phyloP scores from a whole-genome alignment of 768 basidiomycete species.

The Suillus alpinus region DNA sequence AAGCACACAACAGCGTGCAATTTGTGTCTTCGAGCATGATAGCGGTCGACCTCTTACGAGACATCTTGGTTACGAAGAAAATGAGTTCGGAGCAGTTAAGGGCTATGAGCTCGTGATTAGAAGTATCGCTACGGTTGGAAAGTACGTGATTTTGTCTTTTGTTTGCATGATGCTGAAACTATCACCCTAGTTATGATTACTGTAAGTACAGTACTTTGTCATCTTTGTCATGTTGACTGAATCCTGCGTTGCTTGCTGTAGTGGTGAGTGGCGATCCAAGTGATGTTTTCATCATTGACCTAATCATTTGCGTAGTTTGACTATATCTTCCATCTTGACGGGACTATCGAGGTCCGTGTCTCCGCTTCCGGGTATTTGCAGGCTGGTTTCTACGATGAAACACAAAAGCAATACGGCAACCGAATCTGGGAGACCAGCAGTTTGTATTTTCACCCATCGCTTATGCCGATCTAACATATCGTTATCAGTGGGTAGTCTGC shows the following conservation, averaged over 20 bases:
- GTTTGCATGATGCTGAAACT: not conserved
- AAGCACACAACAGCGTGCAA: conserved; percentile 46
- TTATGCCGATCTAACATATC: not conserved
- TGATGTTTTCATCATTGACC: conserved; percentile 6
- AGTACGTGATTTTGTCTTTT: conserved; percentile 38
- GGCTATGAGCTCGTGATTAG: conserved; percentile 58
- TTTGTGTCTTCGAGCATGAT: conserved; percentile 66
- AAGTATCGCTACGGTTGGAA: conserved; percentile 59
- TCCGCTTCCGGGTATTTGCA: conserved; percentile 71
- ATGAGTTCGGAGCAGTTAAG: conserved; percentile 61
- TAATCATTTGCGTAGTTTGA: conserved; percentile 45
- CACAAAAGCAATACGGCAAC: conserved; percentile 50
- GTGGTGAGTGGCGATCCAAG: conserved; percentile 25
- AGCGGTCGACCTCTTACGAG: conserved; percentile 54
- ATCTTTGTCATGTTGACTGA: not conserved
- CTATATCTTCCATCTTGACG: conserved; percentile 64
- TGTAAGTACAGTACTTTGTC: conserved; percentile 31
- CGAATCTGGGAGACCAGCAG: conserved; percentile 56
- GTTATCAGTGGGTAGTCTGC: conserved; percentile 55
- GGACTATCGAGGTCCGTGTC: conserved; percentile 64
- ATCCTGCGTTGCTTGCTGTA: conserved; percentile 6
- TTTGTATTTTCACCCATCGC: conserved; percentile 24
- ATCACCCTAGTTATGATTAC: conserved; percentile 51
- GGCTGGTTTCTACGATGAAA: conserved; percentile 54
- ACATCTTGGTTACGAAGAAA: conserved; percentile 50